Conservation (phyloP, 495 filamentous ascomycete species). For the Wilcoxina mikolae region DNA sequence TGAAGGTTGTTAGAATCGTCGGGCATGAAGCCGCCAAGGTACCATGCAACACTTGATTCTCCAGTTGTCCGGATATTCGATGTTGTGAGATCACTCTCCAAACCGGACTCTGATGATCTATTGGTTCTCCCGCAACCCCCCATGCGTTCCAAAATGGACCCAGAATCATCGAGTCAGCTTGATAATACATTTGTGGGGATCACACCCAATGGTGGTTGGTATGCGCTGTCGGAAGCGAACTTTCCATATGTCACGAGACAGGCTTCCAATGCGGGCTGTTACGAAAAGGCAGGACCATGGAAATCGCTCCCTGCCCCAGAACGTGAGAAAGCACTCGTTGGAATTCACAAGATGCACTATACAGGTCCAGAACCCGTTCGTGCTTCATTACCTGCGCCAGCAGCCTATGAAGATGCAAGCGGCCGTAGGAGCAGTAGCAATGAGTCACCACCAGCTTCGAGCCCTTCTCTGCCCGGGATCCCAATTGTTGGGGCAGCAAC, state of each 20-base stretch:
- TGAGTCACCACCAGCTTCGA: neutral
- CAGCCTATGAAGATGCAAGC: neutral
- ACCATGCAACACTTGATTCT: slow-evolving; percentile 54
- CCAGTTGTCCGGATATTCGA: slow-evolving; percentile 89
- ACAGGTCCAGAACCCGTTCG: slow-evolving; percentile 8
- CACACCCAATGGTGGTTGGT: slow-evolving; percentile 76
- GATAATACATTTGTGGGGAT: slow-evolving; percentile 61
- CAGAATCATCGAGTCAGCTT: slow-evolving; percentile 39
- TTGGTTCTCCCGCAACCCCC: slow-evolving; percentile 76
- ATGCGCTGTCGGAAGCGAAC: slow-evolving; percentile 72
- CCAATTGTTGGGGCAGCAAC: neutral
- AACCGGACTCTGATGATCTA: slow-evolving; percentile 45
- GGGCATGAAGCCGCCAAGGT: slow-evolving; percentile 34
- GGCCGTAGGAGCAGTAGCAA: neutral
- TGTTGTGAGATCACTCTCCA: slow-evolving; percentile 50
- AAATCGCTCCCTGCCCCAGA: slow-evolving; percentile 14
- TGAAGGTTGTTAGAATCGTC: slow-evolving; percentile 17
- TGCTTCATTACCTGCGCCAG: slow-evolving; percentile 18
- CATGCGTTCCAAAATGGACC: slow-evolving; percentile 36
- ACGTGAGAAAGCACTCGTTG: slow-evolving; percentile 21
- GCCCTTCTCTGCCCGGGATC: neutral
- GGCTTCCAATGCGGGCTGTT: slow-evolving; percentile 21
- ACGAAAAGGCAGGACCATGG: slow-evolving; percentile 15
- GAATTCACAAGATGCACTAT: slow-evolving; percentile 15
- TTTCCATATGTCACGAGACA: slow-evolving; percentile 46